Percentiles rank a stretch among this genome's conserved stretches.
Evolutionary conservation across 495 filamentous ascomycete species (phyloP).

Genomic region (Hamigera avellanea): DNA sequence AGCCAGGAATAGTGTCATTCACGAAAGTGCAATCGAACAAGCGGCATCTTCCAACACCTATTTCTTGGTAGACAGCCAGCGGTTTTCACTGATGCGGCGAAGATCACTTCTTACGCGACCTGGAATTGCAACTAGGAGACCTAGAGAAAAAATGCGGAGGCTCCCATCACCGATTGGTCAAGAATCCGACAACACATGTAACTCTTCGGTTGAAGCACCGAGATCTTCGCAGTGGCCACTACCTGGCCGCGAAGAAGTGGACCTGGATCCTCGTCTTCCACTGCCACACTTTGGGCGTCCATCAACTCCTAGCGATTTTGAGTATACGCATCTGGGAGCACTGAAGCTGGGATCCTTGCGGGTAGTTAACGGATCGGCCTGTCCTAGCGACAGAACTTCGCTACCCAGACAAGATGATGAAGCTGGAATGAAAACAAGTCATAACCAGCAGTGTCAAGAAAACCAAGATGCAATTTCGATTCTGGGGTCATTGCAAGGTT

Average conservation of each 20-base stretch:
- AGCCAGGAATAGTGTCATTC: conserved; percentile 14
- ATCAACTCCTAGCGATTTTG: conserved; percentile 29
- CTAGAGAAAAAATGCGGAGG: conserved; percentile 13
- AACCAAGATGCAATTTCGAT: too few species aligned
- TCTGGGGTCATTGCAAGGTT: too few species aligned
- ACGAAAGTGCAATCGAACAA: conserved; percentile 14
- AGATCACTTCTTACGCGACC: conserved; percentile 37
- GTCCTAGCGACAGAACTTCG: conserved; percentile 23
- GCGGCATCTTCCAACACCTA: conserved; percentile 25
- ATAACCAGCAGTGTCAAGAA: neutral
- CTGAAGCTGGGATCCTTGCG: conserved; percentile 37
- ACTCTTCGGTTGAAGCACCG: conserved; percentile 4
- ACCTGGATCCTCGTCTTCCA: conserved; percentile 1
- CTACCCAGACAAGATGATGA: conserved; percentile 9
- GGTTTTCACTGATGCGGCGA: conserved; percentile 32
- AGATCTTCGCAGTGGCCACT: conserved; percentile 11
- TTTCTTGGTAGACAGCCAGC: conserved; percentile 26
- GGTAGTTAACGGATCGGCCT: conserved; percentile 34
- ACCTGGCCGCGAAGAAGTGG: conserved; percentile 3
- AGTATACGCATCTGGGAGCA: conserved; percentile 38
- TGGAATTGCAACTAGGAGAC: conserved; percentile 34
- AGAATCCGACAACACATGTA: conserved; percentile 7
- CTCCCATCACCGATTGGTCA: conserved; percentile 15
- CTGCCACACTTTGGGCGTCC: conserved; percentile 11
- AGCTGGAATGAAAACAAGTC: conserved; percentile 3